phyloP scores from a whole-genome alignment of 495 filamentous ascomycete genomes.

The Neurospora sp. region DNA sequence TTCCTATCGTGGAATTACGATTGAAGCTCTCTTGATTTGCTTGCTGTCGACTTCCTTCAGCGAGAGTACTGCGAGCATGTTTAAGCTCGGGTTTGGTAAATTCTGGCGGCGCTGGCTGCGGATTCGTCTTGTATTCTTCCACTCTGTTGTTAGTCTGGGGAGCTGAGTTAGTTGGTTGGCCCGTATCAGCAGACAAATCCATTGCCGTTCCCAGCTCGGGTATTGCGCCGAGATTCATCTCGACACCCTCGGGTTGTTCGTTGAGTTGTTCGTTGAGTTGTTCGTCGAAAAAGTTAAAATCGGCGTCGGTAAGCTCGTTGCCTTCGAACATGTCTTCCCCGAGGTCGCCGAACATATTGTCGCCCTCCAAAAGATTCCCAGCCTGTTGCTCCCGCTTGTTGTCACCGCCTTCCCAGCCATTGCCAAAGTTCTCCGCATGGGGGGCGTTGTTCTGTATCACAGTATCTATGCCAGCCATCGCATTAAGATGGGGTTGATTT shows the following conservation, averaged over 20 bases:
- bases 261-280: conserved; percentile 61
- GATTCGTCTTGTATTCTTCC: conserved; percentile 1
- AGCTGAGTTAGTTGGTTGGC: conserved; percentile 3
- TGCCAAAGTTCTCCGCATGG: conserved; percentile 16
- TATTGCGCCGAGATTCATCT: conserved; percentile 21
- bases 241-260: conserved; percentile 30
- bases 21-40: conserved; percentile 19
- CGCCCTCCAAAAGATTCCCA: conserved; percentile 34
- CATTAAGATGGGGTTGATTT: conserved; percentile 18
- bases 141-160: neutral
- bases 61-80: conserved; percentile 35
- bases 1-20: conserved; percentile 16
- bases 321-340: conserved; percentile 69
- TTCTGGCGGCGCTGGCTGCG: conserved; percentile 14
- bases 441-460: conserved; percentile 8
- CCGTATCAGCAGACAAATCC: conserved; percentile 5
- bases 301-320: conserved; percentile 75
- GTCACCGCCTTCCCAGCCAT: conserved; percentile 27
- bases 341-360: conserved; percentile 62
- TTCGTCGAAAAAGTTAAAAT: conserved; percentile 84
- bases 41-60: conserved; percentile 21
- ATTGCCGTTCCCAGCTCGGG: conserved; percentile 5
- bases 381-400: conserved; percentile 29
- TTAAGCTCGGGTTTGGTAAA: conserved; percentile 41
- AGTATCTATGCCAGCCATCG: conserved; percentile 19